A percentile compares a stretch with the other conserved stretches of the same genome.
Conservation (phyloP, 768 basidiomycete genomes). For the Sarcomyxa edulis region DNA sequence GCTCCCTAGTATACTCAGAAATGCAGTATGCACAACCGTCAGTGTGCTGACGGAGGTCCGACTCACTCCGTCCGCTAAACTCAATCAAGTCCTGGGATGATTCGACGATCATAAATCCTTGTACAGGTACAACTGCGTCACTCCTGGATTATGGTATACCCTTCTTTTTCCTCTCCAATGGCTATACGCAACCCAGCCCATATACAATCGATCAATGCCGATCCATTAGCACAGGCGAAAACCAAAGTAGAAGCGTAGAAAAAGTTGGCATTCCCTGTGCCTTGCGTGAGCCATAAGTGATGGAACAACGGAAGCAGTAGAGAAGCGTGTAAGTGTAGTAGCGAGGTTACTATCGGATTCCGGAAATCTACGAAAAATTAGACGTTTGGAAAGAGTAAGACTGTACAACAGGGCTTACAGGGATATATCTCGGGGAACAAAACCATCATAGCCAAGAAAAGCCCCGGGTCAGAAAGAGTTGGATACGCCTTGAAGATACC, state of each 20-base stretch:
- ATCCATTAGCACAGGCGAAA: slow-evolving; percentile 82
- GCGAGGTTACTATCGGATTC: slow-evolving; percentile 76
- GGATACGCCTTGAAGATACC: slow-evolving; percentile 91
- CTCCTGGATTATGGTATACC: slow-evolving; percentile 57
- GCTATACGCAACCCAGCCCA: slow-evolving; percentile 81
- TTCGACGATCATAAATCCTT: too few relatives aligned
- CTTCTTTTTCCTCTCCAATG: slow-evolving; percentile 50
- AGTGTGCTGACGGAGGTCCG: too few relatives aligned
- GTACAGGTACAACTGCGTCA: too few relatives aligned
- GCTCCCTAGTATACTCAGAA: too few relatives aligned
- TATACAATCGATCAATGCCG: slow-evolving; percentile 75
- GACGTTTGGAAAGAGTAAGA: slow-evolving; percentile 1
- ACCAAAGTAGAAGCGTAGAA: slow-evolving; percentile 96
- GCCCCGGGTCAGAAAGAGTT: slow-evolving; percentile 80
- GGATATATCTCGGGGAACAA: slow-evolving; percentile 83
- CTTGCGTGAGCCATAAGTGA: slow-evolving; percentile 85
- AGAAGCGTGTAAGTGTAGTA: slow-evolving; percentile 79
- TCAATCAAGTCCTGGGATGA: too few relatives aligned
- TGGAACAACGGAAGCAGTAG: slow-evolving; percentile 89
- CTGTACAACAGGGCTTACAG: slow-evolving; percentile 43
- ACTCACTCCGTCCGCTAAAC: too few relatives aligned
- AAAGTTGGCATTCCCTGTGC: slow-evolving; percentile 97
- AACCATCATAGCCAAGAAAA: slow-evolving; percentile 76
- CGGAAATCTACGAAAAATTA: slow-evolving; percentile 55
- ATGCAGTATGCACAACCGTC: too few relatives aligned